These are phyloP conservation scores for Sporopachydermia lactativora DNA, from an alignment of 805 yeast species.

Conservation along the genomic window DNA sequence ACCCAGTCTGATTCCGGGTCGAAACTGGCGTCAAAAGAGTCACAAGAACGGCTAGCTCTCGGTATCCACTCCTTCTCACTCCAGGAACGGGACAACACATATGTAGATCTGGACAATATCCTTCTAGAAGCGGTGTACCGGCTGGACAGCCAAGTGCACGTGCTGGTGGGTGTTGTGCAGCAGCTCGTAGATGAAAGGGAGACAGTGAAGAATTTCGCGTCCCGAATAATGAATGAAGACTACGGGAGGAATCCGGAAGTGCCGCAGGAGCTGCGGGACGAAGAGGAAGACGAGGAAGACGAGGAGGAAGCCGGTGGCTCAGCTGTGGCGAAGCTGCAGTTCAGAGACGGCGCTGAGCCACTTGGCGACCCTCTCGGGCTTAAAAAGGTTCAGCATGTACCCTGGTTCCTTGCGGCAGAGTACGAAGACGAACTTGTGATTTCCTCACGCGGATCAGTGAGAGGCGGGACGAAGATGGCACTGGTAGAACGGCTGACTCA, in stretches of 20 bases:
- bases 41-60: not conserved
- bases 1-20: not conserved
- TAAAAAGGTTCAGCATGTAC: conserved; percentile 14
- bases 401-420: conserved; percentile 41
- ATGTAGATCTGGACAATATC: not conserved
- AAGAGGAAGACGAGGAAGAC: conserved; percentile 20
- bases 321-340: conserved; percentile 5
- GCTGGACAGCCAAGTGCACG: conserved; percentile 21
- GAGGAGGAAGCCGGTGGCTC: conserved; percentile 9
- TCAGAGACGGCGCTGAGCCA: too few relatives aligned
- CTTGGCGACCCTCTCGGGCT: too few relatives aligned
- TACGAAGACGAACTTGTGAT: conserved; percentile 34
- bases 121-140: not conserved
- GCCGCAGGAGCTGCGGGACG: conserved; percentile 32
- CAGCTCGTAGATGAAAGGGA: conserved; percentile 61
- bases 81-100: not conserved
- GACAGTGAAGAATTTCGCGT: conserved; percentile 53
- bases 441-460: conserved; percentile 53
- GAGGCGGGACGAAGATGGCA: conserved; percentile 69
- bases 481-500: conserved; percentile 63
- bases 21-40: not conserved
- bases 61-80: not conserved
- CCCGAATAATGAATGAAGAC: conserved; percentile 66
- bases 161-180: conserved; percentile 27
- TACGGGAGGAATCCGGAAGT: conserved; percentile 36